A percentile compares a stretch with the other conserved stretches of the same genome.
Conservation (phyloP, 1,284 basidiomycete genomes). For the Leccinum variabile region DNA sequence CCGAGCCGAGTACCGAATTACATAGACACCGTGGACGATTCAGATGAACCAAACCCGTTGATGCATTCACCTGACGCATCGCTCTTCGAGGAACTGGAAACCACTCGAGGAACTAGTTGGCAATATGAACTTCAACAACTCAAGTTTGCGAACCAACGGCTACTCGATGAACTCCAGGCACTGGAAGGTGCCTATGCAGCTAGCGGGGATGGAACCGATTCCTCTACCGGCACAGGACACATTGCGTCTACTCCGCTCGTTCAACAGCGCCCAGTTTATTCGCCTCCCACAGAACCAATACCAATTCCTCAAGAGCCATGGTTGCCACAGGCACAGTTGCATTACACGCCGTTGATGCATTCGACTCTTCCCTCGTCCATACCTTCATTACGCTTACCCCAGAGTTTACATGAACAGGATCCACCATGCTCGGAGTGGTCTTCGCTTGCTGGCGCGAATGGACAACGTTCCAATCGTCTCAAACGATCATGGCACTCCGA, state of each 20-base stretch:
- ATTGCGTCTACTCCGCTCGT: neutral
- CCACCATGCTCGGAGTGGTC: constrained; percentile 32
- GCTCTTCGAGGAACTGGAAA: constrained; percentile 75
- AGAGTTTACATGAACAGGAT: constrained; percentile 22
- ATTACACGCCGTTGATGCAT: constrained; percentile 10
- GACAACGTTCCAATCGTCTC: constrained; percentile 22
- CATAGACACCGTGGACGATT: neutral
- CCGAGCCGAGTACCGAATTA: neutral
- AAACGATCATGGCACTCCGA: constrained; percentile 31
- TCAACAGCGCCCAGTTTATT: constrained; percentile 2
- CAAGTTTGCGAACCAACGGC: constrained; percentile 68
- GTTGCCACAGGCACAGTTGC: constrained; percentile 5
- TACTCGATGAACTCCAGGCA: constrained; percentile 66
- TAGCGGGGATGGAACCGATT: neutral
- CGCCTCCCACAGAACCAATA: neutral
- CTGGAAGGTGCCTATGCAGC: constrained; percentile 42
- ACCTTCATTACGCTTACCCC: constrained; percentile 6
- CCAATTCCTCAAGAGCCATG: constrained; percentile 1
- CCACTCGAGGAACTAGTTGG: constrained; percentile 73
- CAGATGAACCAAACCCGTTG: constrained; percentile 5
- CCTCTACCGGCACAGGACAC: neutral
- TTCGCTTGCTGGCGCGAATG: constrained; percentile 33
- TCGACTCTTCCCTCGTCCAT: constrained; percentile 5
- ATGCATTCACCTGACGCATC: constrained; percentile 42
- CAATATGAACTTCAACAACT: constrained; percentile 91